Conservation (phyloP, 2,329 filamentous ascomycete genomes). For the Verticillium nubilum region DNA sequence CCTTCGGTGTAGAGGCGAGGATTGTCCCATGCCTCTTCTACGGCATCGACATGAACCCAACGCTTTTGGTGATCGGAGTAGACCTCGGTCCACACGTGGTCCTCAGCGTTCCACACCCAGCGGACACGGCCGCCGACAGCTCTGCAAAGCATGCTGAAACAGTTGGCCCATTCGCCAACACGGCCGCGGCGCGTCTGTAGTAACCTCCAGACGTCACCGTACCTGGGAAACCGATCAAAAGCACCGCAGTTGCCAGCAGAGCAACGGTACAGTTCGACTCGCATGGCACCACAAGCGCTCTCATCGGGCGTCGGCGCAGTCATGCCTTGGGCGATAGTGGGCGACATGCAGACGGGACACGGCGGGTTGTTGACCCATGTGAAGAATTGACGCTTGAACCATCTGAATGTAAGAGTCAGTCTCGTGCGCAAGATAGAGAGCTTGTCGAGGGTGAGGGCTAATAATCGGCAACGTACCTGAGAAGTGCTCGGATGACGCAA, state of each 20-base stretch:
- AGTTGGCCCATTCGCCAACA: constrained; percentile 95
- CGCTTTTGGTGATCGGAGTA: constrained; percentile 90
- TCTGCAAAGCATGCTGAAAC: constrained; percentile 96
- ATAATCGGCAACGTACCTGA: constrained; percentile 45
- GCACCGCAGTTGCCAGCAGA: constrained; percentile 68
- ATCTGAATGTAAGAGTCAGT: constrained; percentile 42
- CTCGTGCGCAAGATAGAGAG: not conserved
- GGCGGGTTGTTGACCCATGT: constrained; percentile 94
- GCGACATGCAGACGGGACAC: constrained; percentile 74
- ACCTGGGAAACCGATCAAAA: constrained; percentile 87
- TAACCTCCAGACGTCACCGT: constrained; percentile 90
- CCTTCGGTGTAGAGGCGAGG: constrained; percentile 88
- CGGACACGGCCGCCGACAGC: constrained; percentile 85
- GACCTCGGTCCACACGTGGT: constrained; percentile 96
- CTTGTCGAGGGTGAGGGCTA: not conserved
- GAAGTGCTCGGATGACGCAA: constrained; percentile 82
- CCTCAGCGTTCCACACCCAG: constrained; percentile 98
- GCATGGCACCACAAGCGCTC: constrained; percentile 76
- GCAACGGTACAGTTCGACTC: constrained; percentile 88
- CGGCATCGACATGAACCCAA: constrained; percentile 96
- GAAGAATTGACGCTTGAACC: constrained; percentile 96
- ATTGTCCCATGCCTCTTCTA: constrained; percentile 93
- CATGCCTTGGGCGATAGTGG: constrained; percentile 78
- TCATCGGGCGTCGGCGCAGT: constrained; percentile 84
- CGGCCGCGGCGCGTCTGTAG: constrained; percentile 82